These are phyloP conservation scores for Brassica incana DNA, from an alignment of 345 rosid genomes.

Conservation along the genomic window DNA sequence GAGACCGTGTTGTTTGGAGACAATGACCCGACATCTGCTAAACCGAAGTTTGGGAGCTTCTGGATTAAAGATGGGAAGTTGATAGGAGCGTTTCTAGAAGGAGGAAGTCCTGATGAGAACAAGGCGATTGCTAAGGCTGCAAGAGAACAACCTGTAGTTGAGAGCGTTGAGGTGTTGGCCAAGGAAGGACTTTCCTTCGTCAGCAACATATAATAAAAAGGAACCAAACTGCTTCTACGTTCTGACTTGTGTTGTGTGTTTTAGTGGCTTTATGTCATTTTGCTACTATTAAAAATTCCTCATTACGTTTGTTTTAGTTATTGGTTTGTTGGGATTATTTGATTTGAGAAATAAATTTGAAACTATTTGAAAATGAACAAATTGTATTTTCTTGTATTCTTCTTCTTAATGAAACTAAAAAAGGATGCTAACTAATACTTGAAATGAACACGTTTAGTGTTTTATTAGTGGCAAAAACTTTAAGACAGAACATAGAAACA, in stretches of 20 bases:
- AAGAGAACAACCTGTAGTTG: slow-evolving; percentile 63
- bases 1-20: slow-evolving; percentile 74
- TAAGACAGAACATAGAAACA: background rate
- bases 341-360: background rate
- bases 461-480: background rate
- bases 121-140: slow-evolving; percentile 84
- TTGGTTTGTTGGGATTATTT: background rate
- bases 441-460: background rate
- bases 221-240: background rate
- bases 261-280: background rate
- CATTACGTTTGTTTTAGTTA: background rate
- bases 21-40: slow-evolving; percentile 54
- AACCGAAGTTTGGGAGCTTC: slow-evolving; percentile 82
- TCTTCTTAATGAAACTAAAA: background rate
- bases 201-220: slow-evolving; percentile 9
- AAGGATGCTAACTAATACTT: background rate
- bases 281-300: background rate
- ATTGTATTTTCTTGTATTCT: background rate
- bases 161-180: slow-evolving; percentile 53
- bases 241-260: background rate
- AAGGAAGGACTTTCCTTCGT: slow-evolving; percentile 72
- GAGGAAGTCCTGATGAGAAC: slow-evolving; percentile 88
- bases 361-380: background rate
- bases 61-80: slow-evolving; percentile 91
- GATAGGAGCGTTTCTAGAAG: slow-evolving; percentile 83